phyloP scores from a whole-genome alignment of 2,329 filamentous ascomycete species.

The Parastagonospora nodorum region DNA sequence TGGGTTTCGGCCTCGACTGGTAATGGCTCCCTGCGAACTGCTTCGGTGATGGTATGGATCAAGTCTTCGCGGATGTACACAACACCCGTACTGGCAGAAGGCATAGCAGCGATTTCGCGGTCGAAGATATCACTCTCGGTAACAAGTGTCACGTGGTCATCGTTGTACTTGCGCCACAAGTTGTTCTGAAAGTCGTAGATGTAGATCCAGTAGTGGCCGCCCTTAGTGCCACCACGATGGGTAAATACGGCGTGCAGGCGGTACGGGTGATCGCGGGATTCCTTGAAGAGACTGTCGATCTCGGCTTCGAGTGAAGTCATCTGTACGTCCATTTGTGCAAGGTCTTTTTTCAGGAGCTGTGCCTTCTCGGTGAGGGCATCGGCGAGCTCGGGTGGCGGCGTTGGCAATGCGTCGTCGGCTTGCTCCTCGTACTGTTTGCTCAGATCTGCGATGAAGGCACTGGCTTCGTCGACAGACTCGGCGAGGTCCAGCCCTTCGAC shows the following conservation, averaged over 20 bases:
- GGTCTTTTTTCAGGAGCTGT: constrained; percentile 27
- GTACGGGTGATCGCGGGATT: constrained; percentile 71
- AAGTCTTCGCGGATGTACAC: constrained; percentile 77
- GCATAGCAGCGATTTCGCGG: constrained; percentile 62
- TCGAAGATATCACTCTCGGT: constrained; percentile 70
- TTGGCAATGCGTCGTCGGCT: constrained; percentile 12
- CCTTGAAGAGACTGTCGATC: constrained; percentile 65
- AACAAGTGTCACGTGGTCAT: constrained; percentile 75
- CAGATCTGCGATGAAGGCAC: constrained; percentile 28
- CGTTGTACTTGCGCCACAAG: constrained; percentile 94
- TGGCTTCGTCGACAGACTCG: constrained; percentile 38
- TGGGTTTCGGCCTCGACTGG: constrained; percentile 2
- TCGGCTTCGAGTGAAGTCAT: constrained; percentile 56
- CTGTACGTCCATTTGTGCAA: constrained; percentile 30
- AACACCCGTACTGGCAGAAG: constrained; percentile 62
- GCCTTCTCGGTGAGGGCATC: constrained; percentile 27
- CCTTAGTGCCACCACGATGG: constrained; percentile 69
- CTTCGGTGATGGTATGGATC: constrained; percentile 64
- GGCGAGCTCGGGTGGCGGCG: constrained; percentile 26
- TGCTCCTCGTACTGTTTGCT: constrained; percentile 12
- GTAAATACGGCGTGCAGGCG: constrained; percentile 91
- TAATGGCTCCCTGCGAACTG: constrained; percentile 47
- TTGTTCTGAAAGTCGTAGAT: constrained; percentile 84
- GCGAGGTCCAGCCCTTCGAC: constrained; percentile 33
- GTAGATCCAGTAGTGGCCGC: constrained; percentile 96